A percentile compares a stretch with the other conserved stretches of the same genome.
These are phyloP conservation scores for Eutrema salsugineum DNA, from an alignment of 441 rosid genomes.

Conservation along the genomic window DNA sequence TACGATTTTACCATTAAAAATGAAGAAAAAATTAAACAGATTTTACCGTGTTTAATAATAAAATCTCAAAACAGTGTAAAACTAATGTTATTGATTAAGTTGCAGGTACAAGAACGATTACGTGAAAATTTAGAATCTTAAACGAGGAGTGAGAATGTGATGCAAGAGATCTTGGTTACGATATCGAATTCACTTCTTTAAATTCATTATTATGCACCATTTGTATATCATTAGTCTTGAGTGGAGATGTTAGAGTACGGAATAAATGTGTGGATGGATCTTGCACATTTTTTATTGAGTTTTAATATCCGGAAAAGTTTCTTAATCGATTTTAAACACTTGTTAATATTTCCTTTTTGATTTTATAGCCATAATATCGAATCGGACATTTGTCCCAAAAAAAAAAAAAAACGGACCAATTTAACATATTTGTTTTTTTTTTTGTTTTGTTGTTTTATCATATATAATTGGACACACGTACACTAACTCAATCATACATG, in stretches of 20 bases:
- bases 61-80: background rate
- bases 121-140: background rate
- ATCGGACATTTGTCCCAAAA: too few species aligned
- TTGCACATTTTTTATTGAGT: background rate
- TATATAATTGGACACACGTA: background rate
- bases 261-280: background rate
- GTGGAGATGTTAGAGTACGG: background rate
- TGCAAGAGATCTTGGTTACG: background rate
- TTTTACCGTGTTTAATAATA: background rate
- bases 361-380: background rate
- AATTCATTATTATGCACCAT: background rate
- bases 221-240: background rate
- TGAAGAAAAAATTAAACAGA: background rate
- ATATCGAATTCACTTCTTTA: background rate
- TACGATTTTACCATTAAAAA: background rate
- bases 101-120: background rate
- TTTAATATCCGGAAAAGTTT: background rate
- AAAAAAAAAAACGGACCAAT: too few species aligned
- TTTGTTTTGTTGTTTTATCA: too few species aligned
- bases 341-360: too few species aligned
- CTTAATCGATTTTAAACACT: too few species aligned
- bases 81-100: background rate
- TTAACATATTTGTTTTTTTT: background rate
- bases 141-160: background rate
- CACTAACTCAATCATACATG: background rate